Evolutionary conservation across 106 monocot species (phyloP), one percentile per base, ranked within the genome.

Genomic region (Acanthochlamys bracteata): DNA sequence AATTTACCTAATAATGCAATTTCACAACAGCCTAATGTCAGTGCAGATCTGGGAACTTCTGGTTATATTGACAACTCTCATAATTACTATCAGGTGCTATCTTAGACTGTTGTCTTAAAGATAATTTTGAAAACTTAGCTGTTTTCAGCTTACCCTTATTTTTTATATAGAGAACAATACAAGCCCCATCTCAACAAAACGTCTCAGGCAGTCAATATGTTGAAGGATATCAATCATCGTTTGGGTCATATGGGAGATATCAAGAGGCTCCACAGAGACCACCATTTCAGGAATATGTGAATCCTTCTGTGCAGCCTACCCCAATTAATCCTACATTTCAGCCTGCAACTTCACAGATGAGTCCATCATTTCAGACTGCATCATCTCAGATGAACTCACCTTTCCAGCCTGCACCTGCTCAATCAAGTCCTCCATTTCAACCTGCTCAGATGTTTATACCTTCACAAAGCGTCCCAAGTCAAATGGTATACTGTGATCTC

Each of bases 391-490:
- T 43, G 43, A 43, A 43, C 43, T 13, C 43, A 7, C 13, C 43
- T 8, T 43, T 43, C 13, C 43, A 43, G 43, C 43, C 43, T 7
- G 43, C 43, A 43, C 43, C 43, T 43, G 10, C 43, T 43, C 43
- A 43, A 13, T 43, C 13, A 13, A 43, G 13, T 43, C 17, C 49
- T 12, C 45, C 70, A 39, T 81, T 73, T 72, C 92, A 81, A 73
- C 79, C 76, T 40, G 11, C 76, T 20, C 76, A 82, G 24, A 82
- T 88, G 80, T 85, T 98, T 71, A 24, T 91, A 24, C 90, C 91
- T 56, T 76, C 84, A 40, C 93, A 84, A 54, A 49, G 17, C 17
- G 2, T 9, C 49, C 9, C 49, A 4, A 49, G 9, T 49, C 49
- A 49, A 49, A 49, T 9, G 49, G 49, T 49, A 17, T 33, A 6